Evolutionary conservation across 1,139 yeast genomes (phyloP).

Genomic region (Candida sp.): DNA sequence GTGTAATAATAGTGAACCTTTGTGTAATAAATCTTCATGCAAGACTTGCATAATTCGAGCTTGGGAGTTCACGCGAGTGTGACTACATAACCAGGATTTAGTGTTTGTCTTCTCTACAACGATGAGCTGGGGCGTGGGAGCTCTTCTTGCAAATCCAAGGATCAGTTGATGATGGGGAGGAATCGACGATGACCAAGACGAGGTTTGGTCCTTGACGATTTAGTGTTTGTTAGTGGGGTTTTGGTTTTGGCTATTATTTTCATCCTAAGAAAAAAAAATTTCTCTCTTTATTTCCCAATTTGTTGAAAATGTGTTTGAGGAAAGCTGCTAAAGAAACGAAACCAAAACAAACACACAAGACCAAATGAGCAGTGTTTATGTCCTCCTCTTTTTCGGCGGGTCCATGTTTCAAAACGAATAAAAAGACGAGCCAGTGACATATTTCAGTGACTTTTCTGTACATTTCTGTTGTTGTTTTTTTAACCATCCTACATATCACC

Average conservation of each 20-base stretch:
- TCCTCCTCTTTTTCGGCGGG: neutral
- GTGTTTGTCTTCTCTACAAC: too few relatives aligned
- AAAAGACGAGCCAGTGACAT: neutral
- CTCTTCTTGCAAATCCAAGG: too few relatives aligned
- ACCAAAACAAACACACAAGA: neutral
- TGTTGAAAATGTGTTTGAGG: neutral
- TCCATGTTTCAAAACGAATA: neutral
- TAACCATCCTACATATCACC: neutral
- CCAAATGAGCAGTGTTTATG: neutral
- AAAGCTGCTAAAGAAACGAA: neutral
- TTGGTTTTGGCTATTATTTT: neutral
- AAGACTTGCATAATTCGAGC: too few relatives aligned
- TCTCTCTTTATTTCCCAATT: neutral
- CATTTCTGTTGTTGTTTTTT: neutral
- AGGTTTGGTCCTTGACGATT: too few relatives aligned
- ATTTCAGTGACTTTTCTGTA: neutral
- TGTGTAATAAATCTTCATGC: too few relatives aligned
- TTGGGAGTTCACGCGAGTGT: too few relatives aligned
- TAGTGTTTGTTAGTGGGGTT: neutral
- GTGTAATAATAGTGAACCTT: too few relatives aligned
- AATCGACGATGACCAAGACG: too few relatives aligned
- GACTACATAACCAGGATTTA: too few relatives aligned
- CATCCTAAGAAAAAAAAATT: neutral
- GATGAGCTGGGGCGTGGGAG: too few relatives aligned
- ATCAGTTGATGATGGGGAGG: too few relatives aligned